phyloP scores from a whole-genome alignment of 2,329 filamentous ascomycete genomes.

The Penicillium sp. region DNA sequence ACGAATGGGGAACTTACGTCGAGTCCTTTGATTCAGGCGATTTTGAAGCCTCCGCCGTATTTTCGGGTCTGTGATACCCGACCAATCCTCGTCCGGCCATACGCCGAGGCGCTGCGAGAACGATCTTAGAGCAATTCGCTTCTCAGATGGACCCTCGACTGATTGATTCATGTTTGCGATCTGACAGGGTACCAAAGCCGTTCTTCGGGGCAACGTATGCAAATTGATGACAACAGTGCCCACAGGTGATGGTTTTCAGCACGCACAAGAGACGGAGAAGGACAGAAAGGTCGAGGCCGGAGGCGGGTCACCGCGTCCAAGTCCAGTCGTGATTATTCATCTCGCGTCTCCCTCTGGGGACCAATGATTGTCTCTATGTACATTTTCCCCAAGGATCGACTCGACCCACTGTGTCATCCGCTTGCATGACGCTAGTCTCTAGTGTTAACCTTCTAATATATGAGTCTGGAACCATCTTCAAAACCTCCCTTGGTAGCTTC shows the following conservation, averaged over 20 bases:
- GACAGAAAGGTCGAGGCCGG: background rate
- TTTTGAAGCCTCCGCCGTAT: slow-evolving; percentile 21
- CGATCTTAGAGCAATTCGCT: slow-evolving; percentile 4
- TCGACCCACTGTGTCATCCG: background rate
- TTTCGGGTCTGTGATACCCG: slow-evolving; percentile 14
- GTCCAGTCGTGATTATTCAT: slow-evolving; percentile 1
- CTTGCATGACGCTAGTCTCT: slow-evolving; percentile 2
- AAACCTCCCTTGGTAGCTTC: too few species aligned
- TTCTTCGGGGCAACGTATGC: too few species aligned
- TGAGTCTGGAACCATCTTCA: too few species aligned
- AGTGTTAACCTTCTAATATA: too few species aligned
- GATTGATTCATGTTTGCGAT: slow-evolving; percentile 2
- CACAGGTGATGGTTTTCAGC: too few species aligned
- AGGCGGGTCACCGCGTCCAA: background rate
- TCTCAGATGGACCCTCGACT: slow-evolving; percentile 2
- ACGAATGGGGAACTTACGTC: slow-evolving; percentile 11
- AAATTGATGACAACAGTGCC: too few species aligned
- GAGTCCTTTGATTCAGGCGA: slow-evolving; percentile 22
- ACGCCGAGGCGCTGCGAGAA: slow-evolving; percentile 1
- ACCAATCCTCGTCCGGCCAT: slow-evolving; percentile 15
- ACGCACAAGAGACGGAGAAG: background rate
- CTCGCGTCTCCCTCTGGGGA: background rate
- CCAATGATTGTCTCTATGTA: too few species aligned
- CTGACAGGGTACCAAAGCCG: background rate
- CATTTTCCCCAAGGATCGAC: background rate